phyloP scores from a whole-genome alignment of 2,329 filamentous ascomycete genomes.

The Chrysosporium queenslandicum region DNA sequence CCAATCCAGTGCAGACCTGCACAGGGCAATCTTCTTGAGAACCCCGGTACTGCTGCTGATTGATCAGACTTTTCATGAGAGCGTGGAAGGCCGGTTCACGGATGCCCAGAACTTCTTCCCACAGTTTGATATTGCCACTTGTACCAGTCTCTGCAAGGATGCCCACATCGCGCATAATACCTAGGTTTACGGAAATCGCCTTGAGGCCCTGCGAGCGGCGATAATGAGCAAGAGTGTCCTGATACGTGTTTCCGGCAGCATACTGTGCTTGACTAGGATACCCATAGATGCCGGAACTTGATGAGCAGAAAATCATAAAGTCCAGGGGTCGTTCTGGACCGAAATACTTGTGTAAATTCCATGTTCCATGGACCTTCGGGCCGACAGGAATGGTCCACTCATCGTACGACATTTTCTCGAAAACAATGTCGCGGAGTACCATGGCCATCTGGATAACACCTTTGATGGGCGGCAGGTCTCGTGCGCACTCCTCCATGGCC shows the following conservation, averaged over 20 bases:
- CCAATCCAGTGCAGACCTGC: too few species aligned
- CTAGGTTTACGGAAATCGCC: not conserved
- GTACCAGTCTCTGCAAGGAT: not conserved
- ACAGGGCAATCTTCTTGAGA: too few species aligned
- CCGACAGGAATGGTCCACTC: slow-evolving; percentile 26
- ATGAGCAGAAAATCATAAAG: slow-evolving; percentile 37
- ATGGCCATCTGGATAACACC: slow-evolving; percentile 21
- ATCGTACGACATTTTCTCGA: slow-evolving; percentile 12
- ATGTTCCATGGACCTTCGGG: slow-evolving; percentile 28
- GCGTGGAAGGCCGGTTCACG: too few species aligned
- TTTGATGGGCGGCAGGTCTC: not conserved
- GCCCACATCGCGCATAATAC: not conserved
- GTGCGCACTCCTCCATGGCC: not conserved
- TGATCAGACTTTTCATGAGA: too few species aligned
- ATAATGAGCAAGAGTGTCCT: slow-evolving; percentile 20
- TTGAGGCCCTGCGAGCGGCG: not conserved
- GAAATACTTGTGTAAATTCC: slow-evolving; percentile 24
- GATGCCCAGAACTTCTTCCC: too few species aligned
- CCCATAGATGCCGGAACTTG: slow-evolving; percentile 27
- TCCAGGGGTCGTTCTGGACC: slow-evolving; percentile 29
- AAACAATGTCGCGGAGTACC: slow-evolving; percentile 9
- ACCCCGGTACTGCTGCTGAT: too few species aligned
- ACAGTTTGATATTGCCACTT: too few species aligned
- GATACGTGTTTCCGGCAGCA: slow-evolving; percentile 29
- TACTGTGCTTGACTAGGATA: slow-evolving; percentile 27